Base-by-base conservation (phyloP, 2,329 filamentous ascomycete species). In the Penicillium sp. region DNA sequence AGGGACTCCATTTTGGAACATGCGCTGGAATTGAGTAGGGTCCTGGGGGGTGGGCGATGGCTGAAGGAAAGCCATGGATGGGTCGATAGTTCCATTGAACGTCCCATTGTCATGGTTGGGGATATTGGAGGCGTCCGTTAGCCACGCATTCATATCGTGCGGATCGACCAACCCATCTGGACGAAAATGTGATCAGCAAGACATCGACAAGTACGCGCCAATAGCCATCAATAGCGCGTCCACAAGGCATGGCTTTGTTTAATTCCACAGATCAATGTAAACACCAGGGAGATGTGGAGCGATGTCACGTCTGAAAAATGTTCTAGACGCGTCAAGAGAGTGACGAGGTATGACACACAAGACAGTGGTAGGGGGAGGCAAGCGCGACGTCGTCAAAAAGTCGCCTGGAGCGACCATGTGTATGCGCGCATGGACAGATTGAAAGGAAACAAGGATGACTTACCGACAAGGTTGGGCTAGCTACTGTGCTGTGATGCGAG, bases 1-100 rank as follows among this genome's bases (percentile, higher is more conserved):
- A 79, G 89, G 87, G 67, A 81, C 84, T 76, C 90, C 88, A 78
- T 93, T 94, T 78, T 93, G 94, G 71, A 90, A 89, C 83, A 93
- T 88, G 68, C 80, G 79, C 69, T 79, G 78, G 64, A 82, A 81
- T 64, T 81, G 79, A 51, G 72, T 74, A 54, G 78, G 74, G 65
- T 83, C 80, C 66, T 79, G 75, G 50, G 73, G 68, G 46, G 69
- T 73, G 35, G 76, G 72, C 55, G 75, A 74, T 55, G 73, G 69
- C 61, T 78, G 76, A 45, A 79, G 71, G 63, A 79, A 79, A 57
- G 75, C 74, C 65, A 75, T 71, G 47, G 77, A 75, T 52, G 75
- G 74, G 65, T 79, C 77, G 66, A 74, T 74, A 56, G 73, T 75
- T 56, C 70, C 69, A 63, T 76, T 74, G 60, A 78, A 78, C 58